Conservation (phyloP, 768 basidiomycete genomes). For the Lyophyllum atratum region DNA sequence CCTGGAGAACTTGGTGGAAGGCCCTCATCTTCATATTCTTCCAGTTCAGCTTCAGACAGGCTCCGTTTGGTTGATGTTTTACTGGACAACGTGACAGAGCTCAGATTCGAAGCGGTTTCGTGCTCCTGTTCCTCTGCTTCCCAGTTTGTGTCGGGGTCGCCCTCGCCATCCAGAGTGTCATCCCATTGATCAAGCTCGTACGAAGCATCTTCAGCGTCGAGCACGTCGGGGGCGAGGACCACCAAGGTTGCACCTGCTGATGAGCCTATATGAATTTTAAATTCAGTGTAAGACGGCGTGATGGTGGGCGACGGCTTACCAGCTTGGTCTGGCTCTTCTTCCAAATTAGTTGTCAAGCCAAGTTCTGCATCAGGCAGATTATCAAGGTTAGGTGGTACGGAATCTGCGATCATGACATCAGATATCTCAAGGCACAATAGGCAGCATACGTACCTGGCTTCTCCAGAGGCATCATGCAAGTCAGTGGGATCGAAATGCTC, state of each 20-base stretch:
- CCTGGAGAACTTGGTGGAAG: conserved; percentile 45
- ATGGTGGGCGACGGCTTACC: background rate
- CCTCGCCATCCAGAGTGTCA: conserved; percentile 45
- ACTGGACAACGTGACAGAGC: conserved; percentile 58
- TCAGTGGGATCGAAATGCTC: background rate
- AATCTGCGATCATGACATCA: background rate
- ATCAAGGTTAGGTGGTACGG: background rate
- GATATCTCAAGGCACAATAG: background rate
- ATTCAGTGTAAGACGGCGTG: background rate
- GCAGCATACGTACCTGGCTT: conserved; percentile 1
- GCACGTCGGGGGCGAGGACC: conserved; percentile 11
- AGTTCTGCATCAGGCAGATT: background rate
- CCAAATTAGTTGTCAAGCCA: background rate
- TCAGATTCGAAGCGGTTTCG: conserved; percentile 51
- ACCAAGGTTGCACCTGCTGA: conserved; percentile 7
- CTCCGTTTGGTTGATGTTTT: conserved; percentile 58
- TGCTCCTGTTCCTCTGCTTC: conserved; percentile 37
- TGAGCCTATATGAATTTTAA: background rate
- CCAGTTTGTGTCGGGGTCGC: conserved; percentile 46
- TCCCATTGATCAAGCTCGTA: conserved; percentile 27
- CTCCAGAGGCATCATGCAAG: background rate
- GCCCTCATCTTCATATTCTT: conserved; percentile 28
- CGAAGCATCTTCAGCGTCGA: conserved; percentile 5
- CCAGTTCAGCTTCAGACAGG: conserved; percentile 36
- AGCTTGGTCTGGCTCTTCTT: conserved; percentile 3